Conservation (phyloP, 2,329 filamentous ascomycete genomes). For the Diaporthe sp. region DNA sequence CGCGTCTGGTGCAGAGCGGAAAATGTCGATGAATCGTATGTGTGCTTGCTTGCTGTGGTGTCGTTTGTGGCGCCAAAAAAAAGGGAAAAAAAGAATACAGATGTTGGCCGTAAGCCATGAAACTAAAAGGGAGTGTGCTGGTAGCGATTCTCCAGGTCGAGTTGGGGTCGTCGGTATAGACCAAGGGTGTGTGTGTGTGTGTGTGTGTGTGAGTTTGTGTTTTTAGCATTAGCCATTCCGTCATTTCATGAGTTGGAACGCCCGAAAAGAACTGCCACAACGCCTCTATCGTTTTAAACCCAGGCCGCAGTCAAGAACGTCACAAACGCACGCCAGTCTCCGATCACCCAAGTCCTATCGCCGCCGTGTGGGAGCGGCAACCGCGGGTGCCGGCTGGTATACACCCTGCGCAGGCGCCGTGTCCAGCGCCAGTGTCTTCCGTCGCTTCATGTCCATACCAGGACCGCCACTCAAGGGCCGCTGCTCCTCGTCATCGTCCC, state of each 20-base stretch:
- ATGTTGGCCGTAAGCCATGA: constrained; percentile 31
- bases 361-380: constrained; percentile 44
- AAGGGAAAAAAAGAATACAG: constrained; percentile 37
- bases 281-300: constrained; percentile 40
- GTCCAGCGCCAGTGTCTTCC: constrained; percentile 51
- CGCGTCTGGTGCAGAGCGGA: constrained; percentile 39
- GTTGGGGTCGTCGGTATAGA: constrained; percentile 25
- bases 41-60: constrained; percentile 39
- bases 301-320: constrained; percentile 28
- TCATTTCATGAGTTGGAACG: constrained; percentile 35
- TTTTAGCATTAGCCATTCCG: constrained; percentile 40
- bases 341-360: constrained; percentile 19
- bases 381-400: constrained; percentile 49
- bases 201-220: constrained; percentile 33
- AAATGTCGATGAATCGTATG: constrained; percentile 41
- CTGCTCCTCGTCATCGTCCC: constrained; percentile 60
- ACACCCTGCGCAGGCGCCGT: constrained; percentile 50
- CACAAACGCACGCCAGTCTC: constrained; percentile 9
- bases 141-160: constrained; percentile 16
- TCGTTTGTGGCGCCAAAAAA: not conserved
- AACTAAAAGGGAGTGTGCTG: constrained; percentile 30
- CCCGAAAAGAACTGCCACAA: constrained; percentile 39
- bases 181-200: constrained; percentile 24
- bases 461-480: constrained; percentile 48
- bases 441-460: constrained; percentile 53